phyloP scores from a whole-genome alignment of 306 rosid genomes.

The Sicyos baderoa region DNA sequence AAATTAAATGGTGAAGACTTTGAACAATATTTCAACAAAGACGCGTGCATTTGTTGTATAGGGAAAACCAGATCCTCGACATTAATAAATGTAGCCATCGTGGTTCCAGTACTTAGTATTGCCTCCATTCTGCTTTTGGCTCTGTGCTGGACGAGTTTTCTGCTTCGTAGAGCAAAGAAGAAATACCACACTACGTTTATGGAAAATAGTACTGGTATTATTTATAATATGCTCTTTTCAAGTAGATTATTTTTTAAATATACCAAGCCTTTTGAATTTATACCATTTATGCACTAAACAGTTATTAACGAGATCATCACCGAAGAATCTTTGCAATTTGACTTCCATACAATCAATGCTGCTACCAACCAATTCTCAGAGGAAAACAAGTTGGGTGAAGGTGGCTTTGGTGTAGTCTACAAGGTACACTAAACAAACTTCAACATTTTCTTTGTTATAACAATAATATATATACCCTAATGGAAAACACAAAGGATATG shows the following conservation, averaged over 20 bases:
- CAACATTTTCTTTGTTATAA: not conserved
- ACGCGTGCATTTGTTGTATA: no score
- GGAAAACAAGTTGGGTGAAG: slow-evolving; percentile 41
- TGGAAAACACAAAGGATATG: no score
- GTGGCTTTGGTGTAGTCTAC: slow-evolving; percentile 51
- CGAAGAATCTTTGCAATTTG: slow-evolving; percentile 35
- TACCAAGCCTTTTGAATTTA: no score
- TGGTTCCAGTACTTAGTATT: slow-evolving; percentile 10
- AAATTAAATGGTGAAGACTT: no score
- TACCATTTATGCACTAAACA: not conserved
- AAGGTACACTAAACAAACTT: slow-evolving; percentile 23
- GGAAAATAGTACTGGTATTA: not conserved
- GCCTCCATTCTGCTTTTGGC: slow-evolving; percentile 4
- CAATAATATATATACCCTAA: no score
- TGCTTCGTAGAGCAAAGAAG: slow-evolving; percentile 13
- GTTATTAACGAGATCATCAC: slow-evolving; percentile 4
- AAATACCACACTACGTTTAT: not conserved
- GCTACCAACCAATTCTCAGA: slow-evolving; percentile 38
- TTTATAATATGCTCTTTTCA: no score
- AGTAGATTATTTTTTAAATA: no score
- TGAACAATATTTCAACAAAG: no score
- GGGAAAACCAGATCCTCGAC: slow-evolving; percentile 16
- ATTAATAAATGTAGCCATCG: slow-evolving; percentile 12
- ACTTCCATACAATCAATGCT: slow-evolving; percentile 30
- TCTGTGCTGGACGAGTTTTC: slow-evolving; percentile 2